Percentiles rank a stretch among this genome's conserved stretches.
These are phyloP conservation scores for Dentipellis fragilis DNA, from an alignment of 768 basidiomycete genomes.

Conservation along the genomic window DNA sequence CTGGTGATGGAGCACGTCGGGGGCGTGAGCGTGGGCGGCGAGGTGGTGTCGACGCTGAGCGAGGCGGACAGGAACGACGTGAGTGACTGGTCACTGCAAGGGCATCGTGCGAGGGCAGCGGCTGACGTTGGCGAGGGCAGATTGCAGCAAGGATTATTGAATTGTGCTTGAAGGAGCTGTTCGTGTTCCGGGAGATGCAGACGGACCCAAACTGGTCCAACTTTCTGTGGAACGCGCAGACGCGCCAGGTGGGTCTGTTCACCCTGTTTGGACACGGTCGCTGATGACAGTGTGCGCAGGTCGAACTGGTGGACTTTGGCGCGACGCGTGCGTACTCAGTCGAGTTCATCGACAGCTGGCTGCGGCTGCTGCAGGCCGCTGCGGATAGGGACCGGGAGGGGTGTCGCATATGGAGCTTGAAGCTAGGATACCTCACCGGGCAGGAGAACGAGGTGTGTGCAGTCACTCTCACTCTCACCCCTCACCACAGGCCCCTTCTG, in stretches of 20 bases:
- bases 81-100: slow-evolving; percentile 7
- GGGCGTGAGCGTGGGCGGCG: slow-evolving; percentile 74
- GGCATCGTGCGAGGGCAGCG: not conserved
- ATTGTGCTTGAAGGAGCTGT: slow-evolving; percentile 84
- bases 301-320: slow-evolving; percentile 92
- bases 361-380: slow-evolving; percentile 73
- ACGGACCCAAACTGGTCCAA: slow-evolving; percentile 99
- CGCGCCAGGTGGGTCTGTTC: slow-evolving; percentile 39
- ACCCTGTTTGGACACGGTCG: not conserved
- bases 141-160: slow-evolving; percentile 77
- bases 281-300: slow-evolving; percentile 24
- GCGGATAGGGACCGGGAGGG: slow-evolving; percentile 52
- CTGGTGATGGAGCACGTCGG: slow-evolving; percentile 83
- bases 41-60: slow-evolving; percentile 39
- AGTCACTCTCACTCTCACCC: not conserved
- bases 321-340: slow-evolving; percentile 82
- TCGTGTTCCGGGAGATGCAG: slow-evolving; percentile 89
- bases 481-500: not conserved
- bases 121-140: slow-evolving; percentile 28
- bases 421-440: slow-evolving; percentile 85
- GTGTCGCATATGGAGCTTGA: slow-evolving; percentile 66
- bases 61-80: slow-evolving; percentile 71
- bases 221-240: slow-evolving; percentile 75
- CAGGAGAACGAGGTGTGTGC: slow-evolving; percentile 64
- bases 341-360: slow-evolving; percentile 85